phyloP scores from a whole-genome alignment of 2,329 filamentous ascomycete species.

The Venturia oleaginea region DNA sequence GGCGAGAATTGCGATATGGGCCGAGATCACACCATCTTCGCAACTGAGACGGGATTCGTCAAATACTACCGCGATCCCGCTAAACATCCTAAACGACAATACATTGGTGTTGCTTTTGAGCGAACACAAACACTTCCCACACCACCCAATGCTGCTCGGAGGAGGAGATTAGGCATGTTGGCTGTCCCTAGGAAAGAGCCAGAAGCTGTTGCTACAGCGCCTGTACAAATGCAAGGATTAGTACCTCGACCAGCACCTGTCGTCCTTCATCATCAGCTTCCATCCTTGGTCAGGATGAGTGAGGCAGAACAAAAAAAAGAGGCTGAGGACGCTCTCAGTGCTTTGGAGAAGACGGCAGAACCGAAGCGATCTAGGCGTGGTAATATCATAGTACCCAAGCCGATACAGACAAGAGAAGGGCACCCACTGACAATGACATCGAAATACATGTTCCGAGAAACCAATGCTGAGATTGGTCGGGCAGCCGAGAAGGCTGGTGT shows the following conservation, averaged over 20 bases:
- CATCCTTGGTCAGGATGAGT: neutral
- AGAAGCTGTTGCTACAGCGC: neutral
- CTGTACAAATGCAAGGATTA: neutral
- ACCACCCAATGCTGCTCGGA: constrained; percentile 61
- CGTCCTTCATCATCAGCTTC: neutral
- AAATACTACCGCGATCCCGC: constrained; percentile 90
- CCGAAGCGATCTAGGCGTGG: constrained; percentile 16
- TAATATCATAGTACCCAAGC: constrained; percentile 19
- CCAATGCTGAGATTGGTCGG: constrained; percentile 60
- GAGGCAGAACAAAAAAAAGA: neutral
- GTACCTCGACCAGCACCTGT: constrained; percentile 6
- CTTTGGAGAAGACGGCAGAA: constrained; percentile 12
- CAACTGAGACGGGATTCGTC: constrained; percentile 78
- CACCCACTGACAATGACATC: constrained; percentile 35
- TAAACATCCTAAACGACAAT: constrained; percentile 77
- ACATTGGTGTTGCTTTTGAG: constrained; percentile 87
- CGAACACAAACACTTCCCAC: constrained; percentile 73
- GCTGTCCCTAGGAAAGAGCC: constrained; percentile 23
- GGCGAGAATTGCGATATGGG: constrained; percentile 95
- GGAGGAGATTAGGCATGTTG: constrained; percentile 67
- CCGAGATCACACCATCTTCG: constrained; percentile 91
- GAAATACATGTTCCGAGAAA: constrained; percentile 55
- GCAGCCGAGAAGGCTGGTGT: constrained; percentile 52
- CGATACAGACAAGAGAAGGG: constrained; percentile 22
- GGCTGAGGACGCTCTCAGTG: constrained; percentile 16